A percentile compares a stretch with the other conserved stretches of the same genome.
phyloP scores from a whole-genome alignment of 805 yeast species.

The Lipomyces japonicus region DNA sequence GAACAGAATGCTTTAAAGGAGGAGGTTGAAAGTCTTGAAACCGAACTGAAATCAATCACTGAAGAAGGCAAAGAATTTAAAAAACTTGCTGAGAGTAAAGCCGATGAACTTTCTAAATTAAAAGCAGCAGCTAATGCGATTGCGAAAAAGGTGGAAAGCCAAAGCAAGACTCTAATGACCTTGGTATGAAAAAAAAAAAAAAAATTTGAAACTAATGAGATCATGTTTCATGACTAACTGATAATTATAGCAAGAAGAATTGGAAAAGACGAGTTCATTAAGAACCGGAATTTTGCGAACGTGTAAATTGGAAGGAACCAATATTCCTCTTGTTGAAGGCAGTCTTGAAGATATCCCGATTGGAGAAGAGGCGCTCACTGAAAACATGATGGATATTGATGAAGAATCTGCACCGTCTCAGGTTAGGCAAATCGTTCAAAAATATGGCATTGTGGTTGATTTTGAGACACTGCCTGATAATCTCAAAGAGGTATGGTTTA shows the following conservation, averaged over 20 bases:
- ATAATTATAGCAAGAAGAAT: conserved; percentile 26
- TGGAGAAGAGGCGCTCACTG: conserved; percentile 45
- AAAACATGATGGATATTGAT: conserved; percentile 36
- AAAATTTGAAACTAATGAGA: too few relatives aligned
- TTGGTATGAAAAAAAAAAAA: conserved; percentile 5
- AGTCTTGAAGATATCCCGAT: conserved; percentile 59
- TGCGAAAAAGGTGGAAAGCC: conserved; percentile 13
- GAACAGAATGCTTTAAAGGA: conserved; percentile 42
- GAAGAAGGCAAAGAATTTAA: conserved; percentile 24
- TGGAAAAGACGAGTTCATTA: conserved; percentile 38
- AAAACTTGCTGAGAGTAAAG: conserved; percentile 13
- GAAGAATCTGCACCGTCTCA: conserved; percentile 27
- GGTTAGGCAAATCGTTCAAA: conserved; percentile 4
- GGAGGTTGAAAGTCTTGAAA: conserved; percentile 42
- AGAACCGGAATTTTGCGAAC: conserved; percentile 58
- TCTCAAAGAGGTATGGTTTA: conserved; percentile 39
- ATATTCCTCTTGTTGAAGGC: conserved; percentile 60
- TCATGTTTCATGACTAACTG: background rate
- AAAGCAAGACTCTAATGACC: conserved; percentile 4
- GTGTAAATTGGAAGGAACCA: conserved; percentile 69
- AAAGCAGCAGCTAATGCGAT: conserved; percentile 19
- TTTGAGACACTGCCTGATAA: conserved; percentile 47
- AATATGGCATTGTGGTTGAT: conserved; percentile 49
- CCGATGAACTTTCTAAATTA: conserved; percentile 17
- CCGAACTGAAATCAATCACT: conserved; percentile 33